Percentiles rank a stretch among this genome's conserved stretches.
These are phyloP conservation scores for Pseudogymnoascus sp. DNA, from an alignment of 2,329 filamentous ascomycete genomes.

Conservation along the genomic window DNA sequence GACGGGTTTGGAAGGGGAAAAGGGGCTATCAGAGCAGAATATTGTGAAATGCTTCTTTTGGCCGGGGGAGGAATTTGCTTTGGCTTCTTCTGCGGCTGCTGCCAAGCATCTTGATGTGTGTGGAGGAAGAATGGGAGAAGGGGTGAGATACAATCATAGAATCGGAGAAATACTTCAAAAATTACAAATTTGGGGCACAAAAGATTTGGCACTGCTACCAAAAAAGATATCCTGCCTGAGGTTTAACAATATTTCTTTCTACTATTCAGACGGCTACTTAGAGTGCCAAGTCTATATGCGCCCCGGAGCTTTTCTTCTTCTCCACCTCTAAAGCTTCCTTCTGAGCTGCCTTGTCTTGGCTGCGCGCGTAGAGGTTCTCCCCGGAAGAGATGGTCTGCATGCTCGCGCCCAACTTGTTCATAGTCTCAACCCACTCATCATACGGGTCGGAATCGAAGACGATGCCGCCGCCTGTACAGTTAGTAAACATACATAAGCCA, in stretches of 20 bases:
- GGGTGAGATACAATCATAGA: neutral
- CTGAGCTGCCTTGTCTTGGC: neutral
- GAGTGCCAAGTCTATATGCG: slow-evolving; percentile 20
- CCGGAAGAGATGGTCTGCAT: slow-evolving; percentile 81
- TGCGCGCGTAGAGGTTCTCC: slow-evolving; percentile 46
- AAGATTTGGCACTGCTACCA: neutral
- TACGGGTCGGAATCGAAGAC: slow-evolving; percentile 88
- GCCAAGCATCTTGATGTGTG: neutral
- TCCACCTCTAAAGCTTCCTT: slow-evolving; percentile 8
- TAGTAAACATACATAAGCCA: neutral
- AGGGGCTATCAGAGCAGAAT: slow-evolving; percentile 34
- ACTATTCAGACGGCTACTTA: neutral
- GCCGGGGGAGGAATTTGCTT: slow-evolving; percentile 1
- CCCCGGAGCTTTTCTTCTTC: slow-evolving; percentile 11
- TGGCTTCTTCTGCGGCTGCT: neutral
- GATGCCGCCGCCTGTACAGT: slow-evolving; percentile 64
- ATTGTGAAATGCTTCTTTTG: slow-evolving; percentile 42
- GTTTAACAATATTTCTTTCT: neutral
- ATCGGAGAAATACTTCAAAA: neutral
- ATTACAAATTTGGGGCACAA: neutral
- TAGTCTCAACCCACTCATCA: slow-evolving; percentile 92
- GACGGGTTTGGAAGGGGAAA: neutral
- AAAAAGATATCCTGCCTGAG: neutral
- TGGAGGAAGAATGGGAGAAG: neutral
- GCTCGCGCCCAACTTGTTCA: slow-evolving; percentile 90